Evolutionary conservation across 148 eudicot species (phyloP), one percentile per base, ranked within the genome.

Genomic region (Oxyria digyna): DNA sequence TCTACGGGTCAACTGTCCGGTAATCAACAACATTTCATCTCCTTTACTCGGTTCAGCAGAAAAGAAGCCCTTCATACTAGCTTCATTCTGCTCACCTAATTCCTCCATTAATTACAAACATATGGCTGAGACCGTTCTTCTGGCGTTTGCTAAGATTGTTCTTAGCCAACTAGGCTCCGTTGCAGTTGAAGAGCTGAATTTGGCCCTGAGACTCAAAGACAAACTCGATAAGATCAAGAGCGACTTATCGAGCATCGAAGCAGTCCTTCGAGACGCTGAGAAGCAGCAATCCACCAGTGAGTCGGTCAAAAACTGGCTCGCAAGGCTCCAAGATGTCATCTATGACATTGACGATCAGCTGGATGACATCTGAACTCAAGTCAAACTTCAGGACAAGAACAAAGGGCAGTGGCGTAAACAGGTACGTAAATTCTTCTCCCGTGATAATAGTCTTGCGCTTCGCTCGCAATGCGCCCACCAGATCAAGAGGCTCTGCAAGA

Each of bases 191-290:
- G 65, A 59, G 65, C 37, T 15, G 1, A 66, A 38, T 21, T 41
- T 37, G 8, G 68, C 29, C 1, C 38, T 35, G 42, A 45, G 68
- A 3, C 26, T 20, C 0, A 45, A 66, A 23, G 9, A 66, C 0
- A 45, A 80, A 11, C 71, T 80, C 1, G 23, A 64, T 4, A 70
- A 48, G 23, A 75, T 80, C 32, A 43, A 21, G 9, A 48, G 55
- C 46, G 77, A 77, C 6, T 31, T 74, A 13, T 59, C 76, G 3
- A 54, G 67, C 42, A 59, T 75, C 67, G 49, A 37, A 11, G 73
- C 67, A 8, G 68, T 75, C 8, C 72, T 81, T 37, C n/a, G 62
- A 5, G 79, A 77, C 42, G 64, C 69, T 6, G 81, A 74, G 59
- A 62, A 59, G 59, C 74, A 74, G 37, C 69, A 45, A n/a, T 52